Conservation (phyloP, 2,329 filamentous ascomycete genomes). For the Stachybotrys chlorohalonatus region DNA sequence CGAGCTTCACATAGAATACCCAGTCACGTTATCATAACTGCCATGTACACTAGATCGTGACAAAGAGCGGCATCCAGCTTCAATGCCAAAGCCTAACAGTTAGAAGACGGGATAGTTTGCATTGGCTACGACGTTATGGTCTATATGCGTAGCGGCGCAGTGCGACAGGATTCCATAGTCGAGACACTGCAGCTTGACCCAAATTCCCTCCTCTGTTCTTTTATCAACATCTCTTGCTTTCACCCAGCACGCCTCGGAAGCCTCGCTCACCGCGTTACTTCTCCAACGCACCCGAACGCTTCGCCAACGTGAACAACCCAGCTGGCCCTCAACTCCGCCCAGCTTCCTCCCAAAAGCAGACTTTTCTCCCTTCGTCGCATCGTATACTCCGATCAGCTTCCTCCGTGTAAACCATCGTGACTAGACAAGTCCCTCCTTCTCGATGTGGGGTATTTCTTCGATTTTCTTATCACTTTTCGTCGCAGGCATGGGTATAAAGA, state of each 20-base stretch:
- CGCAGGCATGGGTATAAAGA: conserved; percentile 4
- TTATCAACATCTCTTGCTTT: neutral
- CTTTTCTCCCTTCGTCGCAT: neutral
- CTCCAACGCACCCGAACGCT: neutral
- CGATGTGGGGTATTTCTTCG: neutral
- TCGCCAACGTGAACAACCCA: neutral
- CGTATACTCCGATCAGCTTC: neutral
- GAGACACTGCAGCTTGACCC: neutral
- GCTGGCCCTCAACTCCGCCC: neutral
- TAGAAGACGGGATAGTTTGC: neutral
- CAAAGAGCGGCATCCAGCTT: neutral
- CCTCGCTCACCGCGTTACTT: neutral
- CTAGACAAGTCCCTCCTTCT: neutral
- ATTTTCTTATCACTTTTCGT: conserved; percentile 1
- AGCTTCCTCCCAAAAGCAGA: neutral
- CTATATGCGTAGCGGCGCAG: neutral
- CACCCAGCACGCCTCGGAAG: neutral
- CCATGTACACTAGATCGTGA: neutral
- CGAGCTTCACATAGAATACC: neutral
- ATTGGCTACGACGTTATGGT: too few relatives aligned
- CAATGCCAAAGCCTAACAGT: neutral
- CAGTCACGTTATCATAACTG: neutral
- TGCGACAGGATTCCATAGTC: neutral
- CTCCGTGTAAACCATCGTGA: neutral
- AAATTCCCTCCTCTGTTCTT: neutral